phyloP scores from a whole-genome alignment of 1,284 basidiomycete genomes.

The Cutaneotrichosporon sp. region DNA sequence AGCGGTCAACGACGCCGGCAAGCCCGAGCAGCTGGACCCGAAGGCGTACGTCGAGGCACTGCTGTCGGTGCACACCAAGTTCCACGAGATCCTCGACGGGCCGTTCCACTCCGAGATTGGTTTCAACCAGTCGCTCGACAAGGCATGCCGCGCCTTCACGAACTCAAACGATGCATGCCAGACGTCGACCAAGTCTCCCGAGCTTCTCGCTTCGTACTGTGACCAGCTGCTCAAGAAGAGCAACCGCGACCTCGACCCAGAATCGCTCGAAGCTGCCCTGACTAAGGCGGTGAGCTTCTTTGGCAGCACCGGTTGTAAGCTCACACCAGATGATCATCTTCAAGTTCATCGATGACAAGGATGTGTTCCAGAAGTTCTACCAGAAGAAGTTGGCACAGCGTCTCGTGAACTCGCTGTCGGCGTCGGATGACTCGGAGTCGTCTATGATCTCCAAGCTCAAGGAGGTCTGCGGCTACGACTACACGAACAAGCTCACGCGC shows the following conservation, averaged over 20 bases:
- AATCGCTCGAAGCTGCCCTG: conserved; percentile 83
- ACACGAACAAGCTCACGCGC: conserved; percentile 93
- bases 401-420: conserved; percentile 85
- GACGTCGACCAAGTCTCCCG: conserved; percentile 84
- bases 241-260: conserved; percentile 87
- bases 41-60: conserved; percentile 93
- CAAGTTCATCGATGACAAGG: conserved; percentile 99
- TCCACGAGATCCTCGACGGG: conserved; percentile 80
- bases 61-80: conserved; percentile 86
- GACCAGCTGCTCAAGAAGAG: conserved; percentile 89
- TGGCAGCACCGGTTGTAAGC: too few relatives aligned
- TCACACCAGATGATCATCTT: conserved; percentile 81
- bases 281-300: conserved; percentile 94
- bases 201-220: conserved; percentile 88
- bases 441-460: conserved; percentile 99
- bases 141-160: conserved; percentile 94
- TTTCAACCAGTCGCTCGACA: conserved; percentile 87
- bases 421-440: conserved; percentile 93
- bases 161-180: conserved; percentile 90
- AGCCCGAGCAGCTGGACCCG: conserved; percentile 64
- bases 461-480: conserved; percentile 97
- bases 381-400: conserved; percentile 93
- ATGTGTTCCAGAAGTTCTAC: conserved; percentile 99
- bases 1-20: conserved; percentile 57
- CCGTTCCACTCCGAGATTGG: conserved; percentile 93